Percentiles rank a stretch among this genome's conserved stretches.
Conservation (phyloP, 257 asterid genomes). For the Fraxinus cuspidata region DNA sequence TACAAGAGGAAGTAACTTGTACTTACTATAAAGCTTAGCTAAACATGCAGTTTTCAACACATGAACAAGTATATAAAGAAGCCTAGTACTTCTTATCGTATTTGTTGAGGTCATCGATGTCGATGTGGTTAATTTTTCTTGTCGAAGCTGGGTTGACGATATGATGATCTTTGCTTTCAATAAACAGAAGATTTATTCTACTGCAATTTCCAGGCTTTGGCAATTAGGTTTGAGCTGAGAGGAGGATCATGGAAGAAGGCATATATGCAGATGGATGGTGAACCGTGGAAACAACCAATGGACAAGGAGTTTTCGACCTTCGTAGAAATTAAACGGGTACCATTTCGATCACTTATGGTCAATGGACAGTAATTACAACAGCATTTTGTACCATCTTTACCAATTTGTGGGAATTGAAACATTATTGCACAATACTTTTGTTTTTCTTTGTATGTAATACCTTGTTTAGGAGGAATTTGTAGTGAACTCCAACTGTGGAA, state of each 20-base stretch:
- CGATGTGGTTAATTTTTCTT: not conserved
- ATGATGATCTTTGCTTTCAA: not conserved
- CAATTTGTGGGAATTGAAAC: not conserved
- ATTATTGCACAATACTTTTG: not conserved
- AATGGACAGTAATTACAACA: conserved; percentile 45
- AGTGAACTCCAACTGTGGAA: not conserved
- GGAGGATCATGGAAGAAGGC: conserved; percentile 95
- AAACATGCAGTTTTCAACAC: not conserved
- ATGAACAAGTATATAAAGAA: not conserved
- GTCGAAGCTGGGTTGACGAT: not conserved
- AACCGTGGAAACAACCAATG: conserved; percentile 92
- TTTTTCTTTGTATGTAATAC: not conserved
- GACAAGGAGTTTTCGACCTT: conserved; percentile 69
- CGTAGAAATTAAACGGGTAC: conserved; percentile 67
- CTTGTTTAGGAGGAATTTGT: not conserved
- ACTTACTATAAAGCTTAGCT: not conserved
- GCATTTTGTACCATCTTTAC: not conserved
- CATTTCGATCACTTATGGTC: conserved; percentile 67
- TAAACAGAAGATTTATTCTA: not conserved
- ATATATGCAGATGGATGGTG: conserved; percentile 92
- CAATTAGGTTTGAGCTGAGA: conserved; percentile 78
- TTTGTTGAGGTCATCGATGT: not conserved
- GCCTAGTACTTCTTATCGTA: not conserved
- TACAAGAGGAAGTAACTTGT: not conserved
- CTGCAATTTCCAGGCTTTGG: conserved; percentile 60